Percentiles rank a stretch among this genome's conserved stretches.
Conservation (phyloP, 768 basidiomycete species). For the Ramaria sp. region DNA sequence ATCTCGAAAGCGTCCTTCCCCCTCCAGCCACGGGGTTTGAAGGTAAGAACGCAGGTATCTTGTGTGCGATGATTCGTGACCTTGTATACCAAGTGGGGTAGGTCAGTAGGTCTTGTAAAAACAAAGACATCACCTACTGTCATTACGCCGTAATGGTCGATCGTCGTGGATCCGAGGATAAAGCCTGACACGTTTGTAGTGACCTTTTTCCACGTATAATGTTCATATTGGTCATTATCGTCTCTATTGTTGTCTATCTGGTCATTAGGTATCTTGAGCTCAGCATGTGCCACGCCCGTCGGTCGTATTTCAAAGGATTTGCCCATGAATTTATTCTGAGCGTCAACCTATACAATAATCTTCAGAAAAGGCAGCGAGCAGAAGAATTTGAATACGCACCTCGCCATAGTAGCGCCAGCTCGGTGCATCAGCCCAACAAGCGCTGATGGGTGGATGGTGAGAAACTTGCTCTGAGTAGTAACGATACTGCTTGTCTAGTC, state of each 20-base stretch:
- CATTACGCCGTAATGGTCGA: constrained; percentile 95
- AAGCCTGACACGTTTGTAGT: constrained; percentile 88
- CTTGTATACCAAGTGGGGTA: constrained; percentile 23
- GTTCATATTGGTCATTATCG: constrained; percentile 61
- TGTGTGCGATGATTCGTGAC: constrained; percentile 84
- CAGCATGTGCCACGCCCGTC: constrained; percentile 87
- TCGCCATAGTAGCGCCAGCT: constrained; percentile 88
- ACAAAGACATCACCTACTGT: constrained; percentile 41
- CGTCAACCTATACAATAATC: constrained; percentile 80
- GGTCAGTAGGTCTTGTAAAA: neutral
- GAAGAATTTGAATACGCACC: constrained; percentile 22
- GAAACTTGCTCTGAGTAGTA: constrained; percentile 96
- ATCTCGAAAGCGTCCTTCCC: constrained; percentile 90
- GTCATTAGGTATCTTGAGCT: constrained; percentile 63
- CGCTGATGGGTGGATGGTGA: constrained; percentile 94
- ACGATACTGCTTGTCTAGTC: constrained; percentile 78
- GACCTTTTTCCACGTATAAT: constrained; percentile 94
- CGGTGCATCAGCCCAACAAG: constrained; percentile 89
- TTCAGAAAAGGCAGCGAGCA: no score
- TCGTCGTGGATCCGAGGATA: constrained; percentile 79
- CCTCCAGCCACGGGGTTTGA: constrained; percentile 94
- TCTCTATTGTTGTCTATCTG: constrained; percentile 48
- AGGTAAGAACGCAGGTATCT: constrained; percentile 80
- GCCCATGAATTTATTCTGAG: constrained; percentile 94
- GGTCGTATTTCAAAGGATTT: constrained; percentile 95